Base-by-base conservation (phyloP, 1,139 yeast species). In the Yamadazyma sp. region DNA sequence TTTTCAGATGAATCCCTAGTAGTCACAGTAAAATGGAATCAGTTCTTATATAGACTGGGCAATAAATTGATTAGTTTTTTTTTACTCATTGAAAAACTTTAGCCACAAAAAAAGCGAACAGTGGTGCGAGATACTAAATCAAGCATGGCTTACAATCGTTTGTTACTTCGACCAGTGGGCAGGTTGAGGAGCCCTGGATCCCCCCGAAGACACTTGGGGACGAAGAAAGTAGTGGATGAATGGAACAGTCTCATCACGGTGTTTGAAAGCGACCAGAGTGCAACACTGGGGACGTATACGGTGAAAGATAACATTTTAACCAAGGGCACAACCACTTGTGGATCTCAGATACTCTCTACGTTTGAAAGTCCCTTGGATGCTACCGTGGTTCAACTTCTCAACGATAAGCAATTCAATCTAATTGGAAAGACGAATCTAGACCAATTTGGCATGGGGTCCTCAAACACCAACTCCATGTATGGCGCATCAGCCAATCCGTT, bases 391-490 rank as follows among this genome's bases (percentile, higher is more conserved):
- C 49, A 59, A 1, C 64, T 81, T 7, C 60, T 92, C n/a, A 58
- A 69, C 12, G 50, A 59, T 0, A 68, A 73, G 2, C 87, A 89
- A 0, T 72, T 75, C 17, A 51, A 60, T 1, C 56, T 82, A n/a
- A 63, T 81, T 0, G 98, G 96, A 0, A 92, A 91, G 60, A 76
- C 95, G n/a, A 92, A 92, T 52, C 69, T 94, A 77, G 99, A 94
- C 63, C 98, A 94, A 62, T 94, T 92, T 65, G 98, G 95, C 1
- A 94, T 94, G 98, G 99, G 98, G 2, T 81, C 87, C 4, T 73
- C 82, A 1, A 82, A 60, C 53, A 73, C 77, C 29, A 75, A 70
- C 55, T 78, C 83, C 7, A 65, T 49, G 39, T 83, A 66, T 56
- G 97, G 96, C 0, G 73, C 84, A 1, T 73, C 84, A 0, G 47